Evolutionary conservation across 2,329 filamentous ascomycete species (phyloP), one percentile per base, ranked within the genome.

Genomic region (Scedosporium dehoogii): DNA sequence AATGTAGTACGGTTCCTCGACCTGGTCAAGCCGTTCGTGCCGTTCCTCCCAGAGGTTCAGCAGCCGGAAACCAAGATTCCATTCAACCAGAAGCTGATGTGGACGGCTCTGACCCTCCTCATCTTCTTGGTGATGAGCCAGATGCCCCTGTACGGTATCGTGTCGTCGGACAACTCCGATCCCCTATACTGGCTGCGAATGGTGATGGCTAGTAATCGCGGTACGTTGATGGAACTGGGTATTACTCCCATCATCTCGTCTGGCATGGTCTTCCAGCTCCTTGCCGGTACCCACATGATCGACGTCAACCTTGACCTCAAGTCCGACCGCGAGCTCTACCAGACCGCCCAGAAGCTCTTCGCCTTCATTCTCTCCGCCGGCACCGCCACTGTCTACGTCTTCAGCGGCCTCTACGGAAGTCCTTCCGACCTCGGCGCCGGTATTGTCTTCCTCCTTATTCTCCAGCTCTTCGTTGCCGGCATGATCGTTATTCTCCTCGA

Each of bases 121-220:
- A 96, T 97, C 81, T 99, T 99, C 86, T 82, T 99, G 84, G 92
- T 99, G 79, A 99, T 99, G 94, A 97, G 92, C 81, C 94, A 97
- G 82, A 97, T 99, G 94, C 92, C 94, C 68, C 81, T 94, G 66
- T 99, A 99, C 81, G 94, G 94, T 79, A 99, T 99, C 78, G 96
- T 99, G 74, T 99, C 94, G 63, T 99, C 94, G 72, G 90, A 94
- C 79, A 97, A 92, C 71, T 97, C 94, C 65, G 96, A 99, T 81
- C 96, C 94, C 70, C 84, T 99, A 72, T 99, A 99, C 86, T 99
- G 94, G 94, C 85, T 99, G 73, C 90, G 94, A 79, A 97, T 99
- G 93, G 97, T 99, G 87, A 87, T 97, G 85, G 94, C 94, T 74
- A 96, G 91, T 89, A 99, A 99, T 78, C 87, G 92, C 73, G 92